Evolutionary conservation across 345 rosid species (phyloP).

Genomic region (Brassica carinata): DNA sequence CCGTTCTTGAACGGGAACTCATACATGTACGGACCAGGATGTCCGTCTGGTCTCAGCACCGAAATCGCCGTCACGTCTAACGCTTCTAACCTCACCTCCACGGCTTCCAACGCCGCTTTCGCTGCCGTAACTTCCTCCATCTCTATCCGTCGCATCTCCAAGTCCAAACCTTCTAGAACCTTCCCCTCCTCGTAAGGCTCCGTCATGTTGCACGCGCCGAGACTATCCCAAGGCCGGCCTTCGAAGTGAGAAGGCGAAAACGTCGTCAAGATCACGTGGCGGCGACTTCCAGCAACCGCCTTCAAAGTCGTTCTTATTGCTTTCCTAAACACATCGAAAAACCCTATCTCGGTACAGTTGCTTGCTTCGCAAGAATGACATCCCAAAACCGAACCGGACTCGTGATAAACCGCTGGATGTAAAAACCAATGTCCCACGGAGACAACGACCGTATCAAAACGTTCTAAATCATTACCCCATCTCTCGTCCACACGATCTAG

Average conservation of each 20-base stretch:
- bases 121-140: conserved; percentile 63
- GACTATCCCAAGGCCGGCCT: conserved; percentile 89
- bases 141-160: conserved; percentile 67
- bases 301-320: conserved; percentile 67
- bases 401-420: conserved; percentile 82
- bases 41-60: conserved; percentile 79
- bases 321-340: conserved; percentile 71
- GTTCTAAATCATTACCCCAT: conserved; percentile 70
- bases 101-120: conserved; percentile 23
- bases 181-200: conserved; percentile 69
- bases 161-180: conserved; percentile 72
- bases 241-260: conserved; percentile 94
- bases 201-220: conserved; percentile 82
- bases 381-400: conserved; percentile 66
- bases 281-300: conserved; percentile 44
- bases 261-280: conserved; percentile 58
- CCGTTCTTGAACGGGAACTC: conserved; percentile 80
- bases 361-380: conserved; percentile 80
- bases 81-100: conserved; percentile 54
- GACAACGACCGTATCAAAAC: conserved; percentile 58
- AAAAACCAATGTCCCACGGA: conserved; percentile 96
- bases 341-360: conserved; percentile 78
- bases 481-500: conserved; percentile 73
- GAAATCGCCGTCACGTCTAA: conserved; percentile 77
- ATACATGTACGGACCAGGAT: conserved; percentile 90